Percentiles rank a stretch among this genome's conserved stretches.
Conservation (phyloP, 2,329 filamentous ascomycete genomes). For the Beauveria scarabaeidicola region DNA sequence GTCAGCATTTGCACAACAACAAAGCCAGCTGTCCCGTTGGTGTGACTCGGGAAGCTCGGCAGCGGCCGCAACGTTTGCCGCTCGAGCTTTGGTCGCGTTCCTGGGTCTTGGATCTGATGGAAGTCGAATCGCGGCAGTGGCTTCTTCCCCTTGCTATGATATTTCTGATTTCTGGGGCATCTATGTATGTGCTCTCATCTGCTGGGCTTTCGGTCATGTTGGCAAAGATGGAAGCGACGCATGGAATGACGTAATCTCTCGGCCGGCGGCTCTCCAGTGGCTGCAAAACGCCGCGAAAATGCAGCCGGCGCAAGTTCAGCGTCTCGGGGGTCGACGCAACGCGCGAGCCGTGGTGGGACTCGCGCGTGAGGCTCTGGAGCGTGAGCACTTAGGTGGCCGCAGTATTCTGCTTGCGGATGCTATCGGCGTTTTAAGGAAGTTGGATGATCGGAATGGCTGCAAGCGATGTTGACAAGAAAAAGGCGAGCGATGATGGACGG, state of each 20-base stretch:
- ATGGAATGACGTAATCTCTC: slow-evolving; percentile 17
- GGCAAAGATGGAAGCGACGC: slow-evolving; percentile 14
- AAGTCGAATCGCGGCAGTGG: background rate
- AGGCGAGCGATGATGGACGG: background rate
- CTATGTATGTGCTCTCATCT: slow-evolving; percentile 50
- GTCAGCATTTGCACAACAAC: slow-evolving; percentile 37
- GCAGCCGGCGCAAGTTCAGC: slow-evolving; percentile 30
- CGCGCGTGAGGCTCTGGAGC: slow-evolving; percentile 37
- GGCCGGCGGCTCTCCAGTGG: slow-evolving; percentile 27
- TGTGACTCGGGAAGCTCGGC: slow-evolving; percentile 35
- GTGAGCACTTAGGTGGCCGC: slow-evolving; percentile 39
- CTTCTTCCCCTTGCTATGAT: slow-evolving; percentile 22
- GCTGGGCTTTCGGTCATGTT: slow-evolving; percentile 46
- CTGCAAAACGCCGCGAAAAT: slow-evolving; percentile 33
- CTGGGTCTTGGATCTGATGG: slow-evolving; percentile 22
- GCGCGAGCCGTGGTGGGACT: slow-evolving; percentile 39
- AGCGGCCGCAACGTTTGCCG: slow-evolving; percentile 40
- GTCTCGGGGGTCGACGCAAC: slow-evolving; percentile 31
- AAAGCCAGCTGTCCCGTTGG: slow-evolving; percentile 39
- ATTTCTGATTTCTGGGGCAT: slow-evolving; percentile 47
- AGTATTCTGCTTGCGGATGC: slow-evolving; percentile 46
- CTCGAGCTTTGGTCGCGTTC: slow-evolving; percentile 40
- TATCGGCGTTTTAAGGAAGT: slow-evolving; percentile 40
- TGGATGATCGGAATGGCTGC: slow-evolving; percentile 37
- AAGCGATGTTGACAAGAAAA: slow-evolving; percentile 30